These are phyloP conservation scores for Mollisiaceae sp. DNA, from an alignment of 2,329 filamentous ascomycete genomes.

Conservation along the genomic window DNA sequence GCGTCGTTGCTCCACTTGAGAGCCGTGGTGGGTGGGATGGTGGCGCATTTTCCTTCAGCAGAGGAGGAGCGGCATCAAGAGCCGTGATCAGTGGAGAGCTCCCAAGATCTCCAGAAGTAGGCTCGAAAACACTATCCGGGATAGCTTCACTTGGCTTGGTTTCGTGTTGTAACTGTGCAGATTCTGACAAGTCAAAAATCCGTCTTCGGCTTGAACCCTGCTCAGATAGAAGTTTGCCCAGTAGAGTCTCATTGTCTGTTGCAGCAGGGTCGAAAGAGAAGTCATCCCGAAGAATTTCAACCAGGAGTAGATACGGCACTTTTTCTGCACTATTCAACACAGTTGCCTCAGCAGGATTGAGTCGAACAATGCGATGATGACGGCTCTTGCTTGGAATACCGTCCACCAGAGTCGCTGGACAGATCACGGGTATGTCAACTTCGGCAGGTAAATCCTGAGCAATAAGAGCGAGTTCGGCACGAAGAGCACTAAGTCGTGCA, in stretches of 20 bases:
- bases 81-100: constrained; percentile 72
- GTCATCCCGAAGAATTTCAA: constrained; percentile 80
- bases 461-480: constrained; percentile 81
- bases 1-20: constrained; percentile 65
- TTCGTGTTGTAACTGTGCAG: constrained; percentile 55
- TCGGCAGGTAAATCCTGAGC: constrained; percentile 82
- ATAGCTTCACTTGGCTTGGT: constrained; percentile 44
- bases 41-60: constrained; percentile 43
- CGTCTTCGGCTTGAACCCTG: constrained; percentile 59
- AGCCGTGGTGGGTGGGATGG: constrained; percentile 55
- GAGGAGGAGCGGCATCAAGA: constrained; percentile 54
- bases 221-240: constrained; percentile 62
- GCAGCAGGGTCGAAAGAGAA: constrained; percentile 82
- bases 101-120: constrained; percentile 77
- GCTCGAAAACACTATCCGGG: constrained; percentile 80
- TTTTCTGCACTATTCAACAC: constrained; percentile 87
- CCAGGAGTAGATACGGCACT: constrained; percentile 84
- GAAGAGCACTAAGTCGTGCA: constrained; percentile 78
- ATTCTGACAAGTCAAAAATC: constrained; percentile 73
- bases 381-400: constrained; percentile 76
- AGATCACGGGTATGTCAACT: constrained; percentile 83
- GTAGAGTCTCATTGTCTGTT: constrained; percentile 71
- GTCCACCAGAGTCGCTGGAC: constrained; percentile 74
- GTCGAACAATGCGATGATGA: constrained; percentile 81
- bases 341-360: constrained; percentile 84